Conservation (phyloP, 2,329 filamentous ascomycete genomes). For the Ophiostoma montium region DNA sequence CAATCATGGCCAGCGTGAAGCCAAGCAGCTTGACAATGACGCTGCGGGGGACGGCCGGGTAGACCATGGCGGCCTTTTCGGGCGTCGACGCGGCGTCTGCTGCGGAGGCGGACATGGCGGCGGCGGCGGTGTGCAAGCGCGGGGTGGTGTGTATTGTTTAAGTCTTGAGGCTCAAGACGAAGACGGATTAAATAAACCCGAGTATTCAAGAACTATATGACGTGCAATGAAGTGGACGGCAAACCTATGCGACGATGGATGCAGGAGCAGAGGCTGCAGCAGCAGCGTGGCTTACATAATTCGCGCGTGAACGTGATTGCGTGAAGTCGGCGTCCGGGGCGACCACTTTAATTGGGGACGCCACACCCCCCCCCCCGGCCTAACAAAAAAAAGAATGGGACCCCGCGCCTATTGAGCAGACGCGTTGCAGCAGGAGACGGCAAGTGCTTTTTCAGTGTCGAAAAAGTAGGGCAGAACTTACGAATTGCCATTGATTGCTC, state of each 20-base stretch:
- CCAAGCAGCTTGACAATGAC: constrained; percentile 82
- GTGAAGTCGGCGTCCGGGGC: constrained; percentile 4
- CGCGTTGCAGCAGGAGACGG: constrained; percentile 1
- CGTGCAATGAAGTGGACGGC: too few species aligned
- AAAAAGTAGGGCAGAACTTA: too few species aligned
- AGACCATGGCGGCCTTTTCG: constrained; percentile 55
- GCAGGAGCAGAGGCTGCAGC: background rate
- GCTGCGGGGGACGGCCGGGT: constrained; percentile 68
- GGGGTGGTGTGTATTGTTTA: background rate
- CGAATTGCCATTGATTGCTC: too few species aligned
- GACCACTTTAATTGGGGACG: background rate
- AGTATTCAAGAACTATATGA: too few species aligned
- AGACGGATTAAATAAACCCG: background rate
- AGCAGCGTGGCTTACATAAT: background rate
- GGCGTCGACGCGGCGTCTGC: constrained; percentile 20
- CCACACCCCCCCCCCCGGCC: background rate
- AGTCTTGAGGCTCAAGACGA: constrained; percentile 12
- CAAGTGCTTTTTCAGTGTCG: background rate
- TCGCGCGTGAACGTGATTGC: constrained; percentile 1
- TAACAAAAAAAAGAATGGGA: constrained; percentile 7
- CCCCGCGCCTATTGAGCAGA: constrained; percentile 6
- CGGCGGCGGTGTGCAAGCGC: background rate
- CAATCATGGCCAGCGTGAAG: constrained; percentile 86
- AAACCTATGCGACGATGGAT: too few species aligned
- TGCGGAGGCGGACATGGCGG: background rate